Evolutionary conservation across 176 grass and related monocot species (phyloP), one percentile per base, ranked within the genome.

Genomic region (Raddia distichophylla): DNA sequence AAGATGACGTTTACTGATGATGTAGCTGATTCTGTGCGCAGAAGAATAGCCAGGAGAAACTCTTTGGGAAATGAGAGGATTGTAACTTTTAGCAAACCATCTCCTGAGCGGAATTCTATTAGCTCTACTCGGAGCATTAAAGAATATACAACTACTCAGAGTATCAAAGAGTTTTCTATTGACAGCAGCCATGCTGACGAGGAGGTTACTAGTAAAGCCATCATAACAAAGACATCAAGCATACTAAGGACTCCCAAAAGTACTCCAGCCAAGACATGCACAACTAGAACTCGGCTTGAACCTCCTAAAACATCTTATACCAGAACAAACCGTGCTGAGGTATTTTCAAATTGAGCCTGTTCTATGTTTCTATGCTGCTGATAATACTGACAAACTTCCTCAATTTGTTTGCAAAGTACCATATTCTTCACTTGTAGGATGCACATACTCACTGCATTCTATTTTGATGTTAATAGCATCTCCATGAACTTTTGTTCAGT

Each of bases 21-120:
- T 20, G 32, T 80, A 55, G 73, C 67, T 78, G 86, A 91, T 84
- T 91, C 80, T 18, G 71, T 66, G 7, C 88, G 82, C 68, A 92
- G 86, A 77, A 90, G 85, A 42, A 89, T 61, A 49, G 88, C 73
- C 8, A 84, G 84, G 83, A 93, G 90, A 44, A 90, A 78, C 61
- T 92, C 92, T 45, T 80, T 93, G 70, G 86, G 86, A 35, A 93
- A 69, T 60, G 91, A 95, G 46, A 98, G 83, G 72, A 91, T 77
- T 45, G 87, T 90, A 40, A 91, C 85, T 46, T 89, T 80, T 76
- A 83, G 66, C 54, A 85, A 91, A 22, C 93, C 96, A 18, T 90
- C 81, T 33, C 75, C 85, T 17, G 88, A 98, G 70, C 51, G 85
- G 37, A 81, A 78, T 8, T 95, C 91, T 61, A 11, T 88, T 40